Evolutionary conservation across 768 basidiomycete species (phyloP).

Genomic region (Hypholoma fasciculare): DNA sequence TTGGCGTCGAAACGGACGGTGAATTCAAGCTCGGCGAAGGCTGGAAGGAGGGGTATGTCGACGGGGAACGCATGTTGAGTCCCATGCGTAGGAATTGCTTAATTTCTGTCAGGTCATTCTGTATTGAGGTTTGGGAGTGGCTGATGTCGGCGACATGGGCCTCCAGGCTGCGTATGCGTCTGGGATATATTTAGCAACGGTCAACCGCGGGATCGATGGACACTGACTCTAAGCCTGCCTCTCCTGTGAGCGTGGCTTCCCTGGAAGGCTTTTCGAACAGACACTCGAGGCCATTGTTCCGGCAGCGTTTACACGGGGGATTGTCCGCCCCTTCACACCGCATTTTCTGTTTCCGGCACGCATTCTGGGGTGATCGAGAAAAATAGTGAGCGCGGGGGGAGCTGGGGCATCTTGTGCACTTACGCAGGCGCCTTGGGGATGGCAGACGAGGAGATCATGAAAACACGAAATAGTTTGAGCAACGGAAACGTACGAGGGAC

Average conservation of each 20-base stretch:
- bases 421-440: constrained; percentile 73
- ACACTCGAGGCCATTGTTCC: constrained; percentile 87
- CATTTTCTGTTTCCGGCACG: constrained; percentile 97
- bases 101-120: constrained; percentile 78
- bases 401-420: constrained; percentile 24
- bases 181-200: constrained; percentile 31
- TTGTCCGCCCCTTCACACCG: constrained; percentile 95
- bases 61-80: constrained; percentile 61
- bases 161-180: constrained; percentile 90
- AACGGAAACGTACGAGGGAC: constrained; percentile 71
- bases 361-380: constrained; percentile 61
- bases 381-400: constrained; percentile 8
- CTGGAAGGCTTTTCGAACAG: constrained; percentile 92
- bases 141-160: constrained; percentile 83
- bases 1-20: constrained; percentile 52
- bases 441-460: constrained; percentile 14
- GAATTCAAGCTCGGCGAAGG: constrained; percentile 71
- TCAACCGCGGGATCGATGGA: constrained; percentile 1
- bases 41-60: constrained; percentile 56
- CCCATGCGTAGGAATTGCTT: constrained; percentile 72
- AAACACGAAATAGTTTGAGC: constrained; percentile 11
- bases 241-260: constrained; percentile 84
- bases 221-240: constrained; percentile 86
- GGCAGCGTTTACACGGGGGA: constrained; percentile 93
- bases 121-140: constrained; percentile 70